Conservation (phyloP, 2,329 filamentous ascomycete genomes). For the Botrytis sinoallii region DNA sequence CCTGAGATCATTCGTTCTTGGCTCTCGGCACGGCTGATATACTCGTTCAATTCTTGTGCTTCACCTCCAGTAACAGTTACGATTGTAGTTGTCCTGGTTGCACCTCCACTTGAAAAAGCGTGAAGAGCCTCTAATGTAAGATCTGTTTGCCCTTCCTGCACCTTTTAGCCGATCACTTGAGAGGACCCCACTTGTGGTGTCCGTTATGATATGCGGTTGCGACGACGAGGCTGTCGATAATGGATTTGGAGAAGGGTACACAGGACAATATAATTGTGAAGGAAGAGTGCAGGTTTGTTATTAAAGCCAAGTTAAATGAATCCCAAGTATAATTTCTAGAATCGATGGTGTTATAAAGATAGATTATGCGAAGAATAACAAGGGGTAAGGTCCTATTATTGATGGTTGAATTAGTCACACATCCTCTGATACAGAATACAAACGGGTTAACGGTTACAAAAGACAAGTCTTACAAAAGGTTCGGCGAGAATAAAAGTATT, state of each 20-base stretch:
- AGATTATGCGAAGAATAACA: neutral
- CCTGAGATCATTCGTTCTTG: neutral
- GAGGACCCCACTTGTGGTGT: neutral
- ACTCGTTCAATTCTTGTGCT: neutral
- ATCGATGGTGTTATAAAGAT: neutral
- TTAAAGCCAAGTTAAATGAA: constrained; percentile 2
- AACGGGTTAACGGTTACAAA: neutral
- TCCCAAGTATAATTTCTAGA: constrained; percentile 13
- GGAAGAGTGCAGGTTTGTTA: neutral
- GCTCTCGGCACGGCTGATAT: neutral
- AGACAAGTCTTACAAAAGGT: neutral
- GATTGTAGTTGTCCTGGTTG: neutral
- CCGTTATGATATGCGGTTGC: neutral
- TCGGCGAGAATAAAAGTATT: constrained; percentile 7
- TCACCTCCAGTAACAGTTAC: neutral
- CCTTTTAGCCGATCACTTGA: neutral
- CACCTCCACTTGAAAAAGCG: neutral
- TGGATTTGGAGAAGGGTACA: constrained; percentile 19
- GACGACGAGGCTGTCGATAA: constrained; percentile 11
- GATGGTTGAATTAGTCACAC: neutral
- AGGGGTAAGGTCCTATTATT: constrained; percentile 3
- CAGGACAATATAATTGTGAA: constrained; percentile 14
- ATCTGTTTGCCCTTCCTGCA: neutral
- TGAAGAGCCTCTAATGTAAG: neutral
- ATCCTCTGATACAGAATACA: neutral